Evolutionary conservation across 345 rosid genomes (phyloP).

Genomic region (Aethionema arabicum): DNA sequence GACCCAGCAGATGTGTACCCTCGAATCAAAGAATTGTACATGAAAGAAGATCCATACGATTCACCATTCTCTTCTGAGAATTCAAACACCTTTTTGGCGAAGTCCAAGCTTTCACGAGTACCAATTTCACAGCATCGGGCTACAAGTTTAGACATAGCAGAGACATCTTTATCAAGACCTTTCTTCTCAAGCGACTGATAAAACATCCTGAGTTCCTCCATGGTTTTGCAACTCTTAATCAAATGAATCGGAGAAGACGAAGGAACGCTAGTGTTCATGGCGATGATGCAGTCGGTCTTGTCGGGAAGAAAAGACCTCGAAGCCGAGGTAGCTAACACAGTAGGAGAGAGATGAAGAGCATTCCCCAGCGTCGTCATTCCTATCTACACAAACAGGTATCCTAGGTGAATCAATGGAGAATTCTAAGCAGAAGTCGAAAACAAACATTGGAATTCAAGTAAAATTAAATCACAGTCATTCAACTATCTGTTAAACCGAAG

Average conservation of each 20-base stretch:
- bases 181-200: slow-evolving; percentile 42
- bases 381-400: background rate
- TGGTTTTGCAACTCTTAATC: slow-evolving; percentile 41
- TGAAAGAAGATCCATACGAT: slow-evolving; percentile 41
- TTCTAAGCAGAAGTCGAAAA: background rate
- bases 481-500: background rate
- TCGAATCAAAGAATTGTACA: slow-evolving; percentile 59
- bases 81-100: slow-evolving; percentile 49
- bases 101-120: slow-evolving; percentile 50
- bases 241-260: slow-evolving; percentile 23
- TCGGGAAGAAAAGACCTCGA: slow-evolving; percentile 16
- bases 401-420: background rate
- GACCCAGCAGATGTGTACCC: slow-evolving; percentile 50
- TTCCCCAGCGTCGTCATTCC: slow-evolving; percentile 32
- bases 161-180: slow-evolving; percentile 33
- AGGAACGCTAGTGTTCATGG: slow-evolving; percentile 17
- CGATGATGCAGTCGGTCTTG: slow-evolving; percentile 15
- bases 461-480: background rate
- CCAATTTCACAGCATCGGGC: slow-evolving; percentile 48
- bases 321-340: slow-evolving; percentile 26
- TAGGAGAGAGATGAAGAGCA: slow-evolving; percentile 29
- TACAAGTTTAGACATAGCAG: slow-evolving; percentile 40
- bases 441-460: slow-evolving; percentile 7
- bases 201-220: slow-evolving; percentile 43
- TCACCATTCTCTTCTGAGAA: slow-evolving; percentile 35